Base-by-base conservation (phyloP, 192 early-diverging fungal species). In the Rhizophagus clarus region DNA sequence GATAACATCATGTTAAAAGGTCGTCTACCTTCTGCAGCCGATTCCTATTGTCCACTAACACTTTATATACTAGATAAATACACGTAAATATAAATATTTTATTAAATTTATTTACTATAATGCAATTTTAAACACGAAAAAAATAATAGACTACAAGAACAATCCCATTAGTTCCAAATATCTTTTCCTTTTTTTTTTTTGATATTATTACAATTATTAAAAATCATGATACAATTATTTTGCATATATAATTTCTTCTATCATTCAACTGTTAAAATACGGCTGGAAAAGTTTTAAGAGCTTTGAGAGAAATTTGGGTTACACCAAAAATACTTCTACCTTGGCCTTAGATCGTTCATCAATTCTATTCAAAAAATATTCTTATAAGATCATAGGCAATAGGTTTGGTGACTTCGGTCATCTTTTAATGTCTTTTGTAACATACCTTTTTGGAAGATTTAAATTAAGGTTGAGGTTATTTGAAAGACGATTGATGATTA, bases 341-440 rank as follows among this genome's bases (percentile, higher is more conserved):
- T 42, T 42, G 10, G 11, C 42, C 42, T 12, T 66, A 28, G 28
- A 66, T 66, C 29, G 0, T 17, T 66, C 29, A 31, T 66, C 64
- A 66, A 66, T 26, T 66, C 64, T 29, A 66, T 66, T 66, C 64
- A 66, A 66, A 66, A 29, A 66, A 66, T 66, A 66, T 28, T 66
- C 64, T 24, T 64, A 24, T 28, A 64, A 64, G 63, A 64, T 64
- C 6, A 64, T 64, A 66, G 64, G 5, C 64, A 66, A 66, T 66
- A 66, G 63, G 24, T 29, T 66, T 0, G 14, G 29, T 66, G 4
- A 66, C 29, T 29, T 66, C 3, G 14, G 29, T 66, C 24, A 66
- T 66, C 0, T 66, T 66, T 66, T 66, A 66, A 66, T 66, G 63
- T 66, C 63, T 66, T 51, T 51, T 66, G 24, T 29, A 66, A 66